Evolutionary conservation across 768 basidiomycete species (phyloP).

Genomic region (Auriscalpium orientale): DNA sequence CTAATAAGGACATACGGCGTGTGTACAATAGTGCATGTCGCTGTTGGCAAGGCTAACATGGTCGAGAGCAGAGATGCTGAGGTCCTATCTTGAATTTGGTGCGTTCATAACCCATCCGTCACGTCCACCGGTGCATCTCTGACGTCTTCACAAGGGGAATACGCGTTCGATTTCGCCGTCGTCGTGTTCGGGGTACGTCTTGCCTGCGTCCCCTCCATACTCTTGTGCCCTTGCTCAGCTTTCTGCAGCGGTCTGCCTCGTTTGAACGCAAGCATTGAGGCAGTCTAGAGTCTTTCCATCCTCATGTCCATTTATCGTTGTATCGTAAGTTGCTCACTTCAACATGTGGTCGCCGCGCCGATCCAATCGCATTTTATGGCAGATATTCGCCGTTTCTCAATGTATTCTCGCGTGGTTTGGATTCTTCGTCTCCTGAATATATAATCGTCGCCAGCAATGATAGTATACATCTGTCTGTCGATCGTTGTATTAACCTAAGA

Average conservation of each 20-base stretch:
- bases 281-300: not conserved
- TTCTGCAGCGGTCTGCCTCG: constrained; percentile 54
- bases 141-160: constrained; percentile 53
- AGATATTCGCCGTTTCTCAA: not conserved
- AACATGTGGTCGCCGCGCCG: not conserved
- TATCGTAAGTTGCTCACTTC: not conserved
- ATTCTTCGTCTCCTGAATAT: not conserved
- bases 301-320: not conserved
- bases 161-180: constrained; percentile 79
- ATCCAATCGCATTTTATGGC: not conserved
- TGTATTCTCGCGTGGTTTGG: not conserved
- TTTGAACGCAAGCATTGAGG: constrained; percentile 52
- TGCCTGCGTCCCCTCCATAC: not conserved
- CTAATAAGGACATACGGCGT: constrained; percentile 88
- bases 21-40: constrained; percentile 25
- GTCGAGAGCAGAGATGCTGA: constrained; percentile 49
- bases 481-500: constrained; percentile 60
- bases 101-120: constrained; percentile 16
- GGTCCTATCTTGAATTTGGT: constrained; percentile 79
- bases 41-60: not conserved
- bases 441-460: constrained; percentile 1
- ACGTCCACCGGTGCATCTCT: constrained; percentile 3
- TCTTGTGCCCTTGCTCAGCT: constrained; percentile 7
- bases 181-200: constrained; percentile 71
- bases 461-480: not conserved